phyloP scores from a whole-genome alignment of 495 filamentous ascomycete species.

The Glutinoglossum americanum region DNA sequence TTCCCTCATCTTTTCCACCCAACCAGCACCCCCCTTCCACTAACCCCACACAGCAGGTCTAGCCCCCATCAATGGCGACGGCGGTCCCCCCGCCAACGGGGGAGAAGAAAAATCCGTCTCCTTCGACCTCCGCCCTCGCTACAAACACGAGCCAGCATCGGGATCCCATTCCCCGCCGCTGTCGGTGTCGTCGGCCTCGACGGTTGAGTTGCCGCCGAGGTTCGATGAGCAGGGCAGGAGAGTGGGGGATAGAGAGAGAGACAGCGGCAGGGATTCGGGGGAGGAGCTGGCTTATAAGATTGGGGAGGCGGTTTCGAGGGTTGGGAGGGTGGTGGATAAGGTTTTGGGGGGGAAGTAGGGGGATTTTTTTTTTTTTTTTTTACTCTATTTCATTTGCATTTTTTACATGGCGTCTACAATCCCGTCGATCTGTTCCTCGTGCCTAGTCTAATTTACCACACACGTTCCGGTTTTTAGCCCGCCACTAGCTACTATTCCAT shows the following conservation, averaged over 20 bases:
- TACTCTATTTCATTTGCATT: no score
- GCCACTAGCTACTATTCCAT: no score
- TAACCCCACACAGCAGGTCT: no score
- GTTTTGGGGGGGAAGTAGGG: neutral
- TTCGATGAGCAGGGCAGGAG: slow-evolving; percentile 1
- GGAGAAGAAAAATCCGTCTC: neutral
- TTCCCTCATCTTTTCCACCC: neutral
- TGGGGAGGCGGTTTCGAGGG: neutral
- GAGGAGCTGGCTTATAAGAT: neutral
- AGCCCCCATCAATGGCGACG: no score
- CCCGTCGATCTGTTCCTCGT: no score
- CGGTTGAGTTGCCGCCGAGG: neutral
- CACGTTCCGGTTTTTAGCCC: no score
- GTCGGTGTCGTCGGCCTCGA: neutral
- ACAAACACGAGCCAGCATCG: neutral
- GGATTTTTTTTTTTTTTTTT: neutral
- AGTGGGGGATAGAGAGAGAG: neutral
- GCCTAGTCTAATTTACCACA: no score
- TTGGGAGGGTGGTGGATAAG: neutral
- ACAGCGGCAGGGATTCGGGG: neutral
- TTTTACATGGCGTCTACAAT: no score
- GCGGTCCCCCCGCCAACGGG: no score
- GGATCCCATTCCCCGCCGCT: neutral
- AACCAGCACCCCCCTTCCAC: neutral
- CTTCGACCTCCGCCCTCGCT: neutral